Evolutionary conservation across 495 filamentous ascomycete species (phyloP).

Genomic region (Xylaria telfairii): DNA sequence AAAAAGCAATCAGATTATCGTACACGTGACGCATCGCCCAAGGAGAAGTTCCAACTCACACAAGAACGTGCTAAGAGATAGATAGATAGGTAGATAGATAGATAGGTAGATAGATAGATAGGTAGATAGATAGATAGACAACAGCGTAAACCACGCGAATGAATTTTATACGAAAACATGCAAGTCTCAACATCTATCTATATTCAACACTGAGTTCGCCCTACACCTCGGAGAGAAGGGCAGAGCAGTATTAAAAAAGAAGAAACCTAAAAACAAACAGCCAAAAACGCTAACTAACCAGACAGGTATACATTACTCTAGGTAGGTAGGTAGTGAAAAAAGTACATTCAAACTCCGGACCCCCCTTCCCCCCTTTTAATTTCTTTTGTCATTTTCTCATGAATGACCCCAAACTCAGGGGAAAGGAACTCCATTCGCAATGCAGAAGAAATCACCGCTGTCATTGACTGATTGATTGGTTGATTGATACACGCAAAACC

Average conservation of each 20-base stretch:
- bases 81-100: background rate
- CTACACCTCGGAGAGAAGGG: background rate
- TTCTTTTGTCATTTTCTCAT: constrained; percentile 5
- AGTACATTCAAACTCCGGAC: background rate
- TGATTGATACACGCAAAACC: too few species aligned
- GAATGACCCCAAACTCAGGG: background rate
- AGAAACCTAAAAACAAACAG: background rate
- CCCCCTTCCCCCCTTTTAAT: background rate
- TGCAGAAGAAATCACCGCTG: constrained; percentile 1
- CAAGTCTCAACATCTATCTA: background rate
- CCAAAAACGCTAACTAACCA: background rate
- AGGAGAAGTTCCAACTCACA: background rate
- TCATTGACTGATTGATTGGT: too few species aligned
- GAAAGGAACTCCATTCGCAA: constrained; percentile 6
- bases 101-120: background rate
- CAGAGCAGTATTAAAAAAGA: background rate
- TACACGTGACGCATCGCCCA: background rate
- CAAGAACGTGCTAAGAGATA: background rate
- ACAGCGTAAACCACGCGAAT: background rate
- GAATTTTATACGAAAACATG: background rate
- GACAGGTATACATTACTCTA: background rate
- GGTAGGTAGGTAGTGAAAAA: background rate
- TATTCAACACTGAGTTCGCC: background rate
- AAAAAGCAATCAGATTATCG: background rate
- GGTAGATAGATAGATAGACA: background rate